Evolutionary conservation across 2,329 filamentous ascomycete genomes (phyloP).

Genomic region (Botrytis fabae): DNA sequence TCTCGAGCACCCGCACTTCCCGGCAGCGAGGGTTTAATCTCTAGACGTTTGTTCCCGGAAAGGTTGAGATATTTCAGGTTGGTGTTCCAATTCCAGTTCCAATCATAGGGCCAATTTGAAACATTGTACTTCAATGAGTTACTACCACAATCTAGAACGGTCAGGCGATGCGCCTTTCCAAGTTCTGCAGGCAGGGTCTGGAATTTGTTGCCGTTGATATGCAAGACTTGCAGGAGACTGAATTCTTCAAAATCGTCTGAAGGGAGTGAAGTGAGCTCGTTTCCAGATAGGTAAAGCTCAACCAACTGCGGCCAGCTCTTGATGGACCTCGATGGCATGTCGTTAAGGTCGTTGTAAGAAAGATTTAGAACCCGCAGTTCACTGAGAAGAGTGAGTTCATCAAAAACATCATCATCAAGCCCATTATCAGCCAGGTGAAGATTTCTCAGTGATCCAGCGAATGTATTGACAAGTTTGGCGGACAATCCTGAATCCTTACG

Average conservation of each 20-base stretch:
- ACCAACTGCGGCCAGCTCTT: constrained; percentile 86
- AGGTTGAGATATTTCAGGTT: constrained; percentile 94
- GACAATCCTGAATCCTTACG: constrained; percentile 91
- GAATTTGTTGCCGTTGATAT: constrained; percentile 98
- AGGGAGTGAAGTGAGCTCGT: constrained; percentile 86
- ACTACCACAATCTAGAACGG: constrained; percentile 90
- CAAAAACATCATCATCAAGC: constrained; percentile 91
- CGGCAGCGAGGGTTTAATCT: constrained; percentile 77
- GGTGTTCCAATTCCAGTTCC: constrained; percentile 99
- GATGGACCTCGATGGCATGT: constrained; percentile 86
- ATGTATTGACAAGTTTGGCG: constrained; percentile 77
- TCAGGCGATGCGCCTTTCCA: constrained; percentile 87
- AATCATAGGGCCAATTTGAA: constrained; percentile 97
- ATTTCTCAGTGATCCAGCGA: constrained; percentile 80
- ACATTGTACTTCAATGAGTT: constrained; percentile 98
- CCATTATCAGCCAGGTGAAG: constrained; percentile 92
- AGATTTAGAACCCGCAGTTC: constrained; percentile 89
- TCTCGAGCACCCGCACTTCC: constrained; percentile 68
- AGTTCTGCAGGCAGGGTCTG: constrained; percentile 94
- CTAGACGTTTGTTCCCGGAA: constrained; percentile 92
- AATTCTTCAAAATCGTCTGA: constrained; percentile 93
- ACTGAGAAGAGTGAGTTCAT: constrained; percentile 77
- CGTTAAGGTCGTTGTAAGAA: constrained; percentile 91
- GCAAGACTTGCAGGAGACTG: constrained; percentile 81
- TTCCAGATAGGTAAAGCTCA: constrained; percentile 92